Base-by-base conservation (phyloP, 306 rosid genomes). In the Malus sieversii region DNA sequence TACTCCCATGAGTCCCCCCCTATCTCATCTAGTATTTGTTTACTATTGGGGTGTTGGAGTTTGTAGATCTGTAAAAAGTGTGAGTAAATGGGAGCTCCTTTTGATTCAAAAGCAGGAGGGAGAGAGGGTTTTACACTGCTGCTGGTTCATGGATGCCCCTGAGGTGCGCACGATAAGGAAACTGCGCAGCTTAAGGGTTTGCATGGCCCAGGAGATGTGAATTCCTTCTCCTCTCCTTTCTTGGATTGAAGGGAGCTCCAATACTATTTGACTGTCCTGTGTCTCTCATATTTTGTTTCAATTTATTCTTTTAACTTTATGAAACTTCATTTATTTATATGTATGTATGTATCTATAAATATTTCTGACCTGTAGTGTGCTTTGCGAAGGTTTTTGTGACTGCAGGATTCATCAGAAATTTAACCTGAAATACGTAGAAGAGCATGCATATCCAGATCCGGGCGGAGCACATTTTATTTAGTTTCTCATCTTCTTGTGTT, bases 161-260 rank as follows among this genome's bases (percentile, higher is more conserved):
- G 77, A 48, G 78, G 22, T 83, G 81, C 86, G 83, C 75, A 38
- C 51, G 60, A 23, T 53, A 22, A 46, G 13, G 14, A n/a, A 33
- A 6, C 8, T 61, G 76, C 71, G 81, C 81, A 72, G 76, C 66
- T 63, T 76, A 80, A 68, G 84, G 86, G 86, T 80, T 73, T 80
- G 77, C 86, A 83, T 83, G 86, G 76, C 73, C 10, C 72, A 76
- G 86, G 84, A 83, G 86, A 77, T 46, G 83, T 65, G 75, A 44
- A 80, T 73, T 33, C 79, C 79, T 76, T 73, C 84, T 72, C 77
- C 51, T 60, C 32, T 83, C 84, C 82, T 76, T 62, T 23, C 48
- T 83, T 83, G 84, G 86, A 83, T 79, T 83, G 86, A 83, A 83
- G 86, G 86, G 86, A 79, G 86, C 86, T 83, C 86, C 68, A 35